Percentiles rank a stretch among this genome's conserved stretches.
These are phyloP conservation scores for Straminergon stramineum DNA, from an alignment of 225 moss, liverwort and hornwort genomes.

Conservation along the genomic window DNA sequence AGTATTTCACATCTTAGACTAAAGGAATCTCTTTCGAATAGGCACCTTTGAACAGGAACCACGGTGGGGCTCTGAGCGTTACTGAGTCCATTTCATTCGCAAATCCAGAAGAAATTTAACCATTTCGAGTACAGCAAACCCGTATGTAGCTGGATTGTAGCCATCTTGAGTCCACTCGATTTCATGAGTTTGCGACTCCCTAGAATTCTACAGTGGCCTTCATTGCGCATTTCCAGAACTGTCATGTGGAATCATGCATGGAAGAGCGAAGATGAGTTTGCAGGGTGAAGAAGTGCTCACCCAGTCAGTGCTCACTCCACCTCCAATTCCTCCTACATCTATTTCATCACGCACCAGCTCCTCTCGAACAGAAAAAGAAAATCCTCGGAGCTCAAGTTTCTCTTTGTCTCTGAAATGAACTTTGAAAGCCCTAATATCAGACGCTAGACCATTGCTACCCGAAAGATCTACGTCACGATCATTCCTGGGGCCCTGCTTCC, in stretches of 20 bases:
- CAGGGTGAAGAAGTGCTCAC: background rate
- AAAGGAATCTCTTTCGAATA: background rate
- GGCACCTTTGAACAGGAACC: background rate
- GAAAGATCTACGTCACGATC: no score
- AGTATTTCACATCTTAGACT: background rate
- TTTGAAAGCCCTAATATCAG: background rate
- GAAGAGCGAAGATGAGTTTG: background rate
- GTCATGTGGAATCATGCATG: background rate
- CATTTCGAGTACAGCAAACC: background rate
- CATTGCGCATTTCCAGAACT: background rate
- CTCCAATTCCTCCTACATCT: accelerated
- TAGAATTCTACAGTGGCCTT: background rate
- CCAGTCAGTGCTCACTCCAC: background rate
- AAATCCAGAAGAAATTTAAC: background rate
- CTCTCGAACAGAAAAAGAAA: background rate
- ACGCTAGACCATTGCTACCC: no score
- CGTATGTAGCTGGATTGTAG: no score
- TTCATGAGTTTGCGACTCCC: background rate
- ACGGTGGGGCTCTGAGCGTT: background rate
- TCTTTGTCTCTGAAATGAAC: background rate
- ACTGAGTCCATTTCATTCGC: no score
- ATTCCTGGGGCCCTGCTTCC: no score
- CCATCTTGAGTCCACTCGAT: background rate
- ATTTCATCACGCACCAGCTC: no score
- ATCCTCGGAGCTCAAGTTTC: background rate